Percentiles rank a stretch among this genome's conserved stretches.
Conservation (phyloP, 2,329 filamentous ascomycete species). For the Macrophomina tecta region DNA sequence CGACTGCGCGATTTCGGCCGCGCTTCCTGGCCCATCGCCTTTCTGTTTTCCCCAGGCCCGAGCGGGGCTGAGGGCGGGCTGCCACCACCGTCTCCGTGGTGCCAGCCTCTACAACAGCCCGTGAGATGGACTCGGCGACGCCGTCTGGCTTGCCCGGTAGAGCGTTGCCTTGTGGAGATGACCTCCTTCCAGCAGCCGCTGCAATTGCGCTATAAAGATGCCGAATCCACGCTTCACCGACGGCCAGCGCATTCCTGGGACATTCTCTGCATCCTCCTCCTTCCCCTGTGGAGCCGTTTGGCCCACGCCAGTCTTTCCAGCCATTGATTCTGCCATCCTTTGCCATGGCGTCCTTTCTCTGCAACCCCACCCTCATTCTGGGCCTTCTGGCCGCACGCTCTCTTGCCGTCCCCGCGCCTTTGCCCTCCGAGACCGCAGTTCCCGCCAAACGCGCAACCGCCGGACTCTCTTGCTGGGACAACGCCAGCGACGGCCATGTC, state of each 20-base stretch:
- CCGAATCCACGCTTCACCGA: neutral
- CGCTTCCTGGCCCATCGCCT: neutral
- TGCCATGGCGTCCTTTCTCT: conserved; percentile 24
- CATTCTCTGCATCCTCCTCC: neutral
- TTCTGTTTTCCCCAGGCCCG: neutral
- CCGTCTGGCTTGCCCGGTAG: neutral
- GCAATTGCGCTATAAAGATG: neutral
- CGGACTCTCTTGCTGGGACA: conserved; percentile 16
- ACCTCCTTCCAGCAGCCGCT: neutral
- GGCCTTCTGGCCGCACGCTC: conserved; percentile 19
- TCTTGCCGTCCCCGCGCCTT: neutral
- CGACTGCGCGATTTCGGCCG: neutral
- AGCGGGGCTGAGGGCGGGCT: neutral
- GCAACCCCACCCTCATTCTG: conserved; percentile 14
- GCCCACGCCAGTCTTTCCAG: neutral
- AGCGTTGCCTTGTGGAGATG: neutral
- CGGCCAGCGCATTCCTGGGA: neutral
- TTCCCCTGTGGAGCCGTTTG: conserved; percentile 3
- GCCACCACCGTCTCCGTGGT: neutral
- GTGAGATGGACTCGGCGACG: neutral
- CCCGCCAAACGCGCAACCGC: neutral
- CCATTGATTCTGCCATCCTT: neutral
- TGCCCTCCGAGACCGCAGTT: neutral
- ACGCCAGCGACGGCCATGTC: conserved; percentile 1
- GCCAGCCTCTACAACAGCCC: neutral